These are phyloP conservation scores for Cladorrhinum sp. DNA, from an alignment of 2,329 filamentous ascomycete species.

Conservation along the genomic window DNA sequence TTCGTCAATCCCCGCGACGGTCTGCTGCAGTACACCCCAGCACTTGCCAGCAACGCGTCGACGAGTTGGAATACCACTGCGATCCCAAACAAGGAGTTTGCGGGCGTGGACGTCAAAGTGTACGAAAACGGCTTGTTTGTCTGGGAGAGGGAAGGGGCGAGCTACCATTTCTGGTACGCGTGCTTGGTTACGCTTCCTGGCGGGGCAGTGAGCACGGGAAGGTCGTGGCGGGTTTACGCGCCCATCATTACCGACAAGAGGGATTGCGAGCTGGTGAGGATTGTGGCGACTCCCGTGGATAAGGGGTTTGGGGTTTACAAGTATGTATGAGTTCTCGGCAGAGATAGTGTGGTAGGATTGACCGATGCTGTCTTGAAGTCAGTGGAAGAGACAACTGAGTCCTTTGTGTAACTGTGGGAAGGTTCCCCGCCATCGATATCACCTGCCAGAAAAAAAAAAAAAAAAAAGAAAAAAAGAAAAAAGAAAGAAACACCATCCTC, in stretches of 20 bases:
- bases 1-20: slow-evolving; percentile 14
- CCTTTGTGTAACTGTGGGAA: too few species aligned
- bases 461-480: too few species aligned
- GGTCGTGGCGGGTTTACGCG: slow-evolving; percentile 15
- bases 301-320: slow-evolving; percentile 5
- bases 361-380: too few species aligned
- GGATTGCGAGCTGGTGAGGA: slow-evolving; percentile 15
- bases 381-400: too few species aligned
- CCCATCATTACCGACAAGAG: slow-evolving; percentile 1
- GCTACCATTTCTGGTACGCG: slow-evolving; percentile 15
- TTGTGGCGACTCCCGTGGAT: slow-evolving; percentile 13
- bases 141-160: slow-evolving; percentile 1
- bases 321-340: slow-evolving; percentile 8
- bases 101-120: slow-evolving; percentile 4
- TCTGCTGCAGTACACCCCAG: slow-evolving; percentile 25
- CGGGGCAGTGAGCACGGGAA: slow-evolving; percentile 8
- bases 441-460: too few species aligned
- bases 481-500: too few species aligned
- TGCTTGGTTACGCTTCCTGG: slow-evolving; percentile 16
- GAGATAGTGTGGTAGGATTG: too few species aligned
- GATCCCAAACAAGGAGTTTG: slow-evolving; percentile 7
- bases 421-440: too few species aligned
- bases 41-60: neutral
- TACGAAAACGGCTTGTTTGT: slow-evolving; percentile 16
- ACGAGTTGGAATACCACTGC: slow-evolving; percentile 9